Evolutionary conservation across 2,329 filamentous ascomycete species (phyloP).

Genomic region (Dactylellina cionopaga): DNA sequence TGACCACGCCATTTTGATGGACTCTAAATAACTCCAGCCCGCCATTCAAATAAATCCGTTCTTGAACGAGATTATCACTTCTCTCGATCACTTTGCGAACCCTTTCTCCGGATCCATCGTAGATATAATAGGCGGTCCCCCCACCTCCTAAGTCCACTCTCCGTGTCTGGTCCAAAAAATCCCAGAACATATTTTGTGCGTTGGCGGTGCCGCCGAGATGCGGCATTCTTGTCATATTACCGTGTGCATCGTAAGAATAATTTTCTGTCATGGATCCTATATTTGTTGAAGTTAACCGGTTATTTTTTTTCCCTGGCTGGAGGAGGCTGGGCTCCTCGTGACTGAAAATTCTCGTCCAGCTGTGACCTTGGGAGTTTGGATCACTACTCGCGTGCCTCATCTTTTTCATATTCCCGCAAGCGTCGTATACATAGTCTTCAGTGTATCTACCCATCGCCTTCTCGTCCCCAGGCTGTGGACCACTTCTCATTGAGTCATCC

Average conservation of each 20-base stretch:
- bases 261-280: neutral
- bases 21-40: too few relatives aligned
- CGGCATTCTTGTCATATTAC: conserved; percentile 11
- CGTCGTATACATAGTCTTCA: conserved; percentile 18
- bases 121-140: conserved; percentile 56
- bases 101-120: conserved; percentile 52
- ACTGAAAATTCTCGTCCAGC: conserved; percentile 4
- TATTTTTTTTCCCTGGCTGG: neutral
- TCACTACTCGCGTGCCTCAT: neutral
- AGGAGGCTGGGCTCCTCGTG: neutral
- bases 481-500: neutral
- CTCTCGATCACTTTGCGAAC: conserved; percentile 56
- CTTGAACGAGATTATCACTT: neutral
- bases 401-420: neutral
- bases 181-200: neutral
- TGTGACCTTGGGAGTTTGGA: neutral
- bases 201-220: too few relatives aligned
- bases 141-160: neutral
- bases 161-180: conserved; percentile 20
- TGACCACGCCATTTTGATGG: too few relatives aligned
- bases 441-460: neutral
- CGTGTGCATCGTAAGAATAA: conserved; percentile 13
- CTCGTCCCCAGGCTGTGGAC: neutral
- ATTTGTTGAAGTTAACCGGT: neutral
- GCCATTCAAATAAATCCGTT: too few relatives aligned